A percentile compares a stretch with the other conserved stretches of the same genome.
These are phyloP conservation scores for Xylaria acuta DNA, from an alignment of 495 filamentous ascomycete genomes.

Conservation along the genomic window DNA sequence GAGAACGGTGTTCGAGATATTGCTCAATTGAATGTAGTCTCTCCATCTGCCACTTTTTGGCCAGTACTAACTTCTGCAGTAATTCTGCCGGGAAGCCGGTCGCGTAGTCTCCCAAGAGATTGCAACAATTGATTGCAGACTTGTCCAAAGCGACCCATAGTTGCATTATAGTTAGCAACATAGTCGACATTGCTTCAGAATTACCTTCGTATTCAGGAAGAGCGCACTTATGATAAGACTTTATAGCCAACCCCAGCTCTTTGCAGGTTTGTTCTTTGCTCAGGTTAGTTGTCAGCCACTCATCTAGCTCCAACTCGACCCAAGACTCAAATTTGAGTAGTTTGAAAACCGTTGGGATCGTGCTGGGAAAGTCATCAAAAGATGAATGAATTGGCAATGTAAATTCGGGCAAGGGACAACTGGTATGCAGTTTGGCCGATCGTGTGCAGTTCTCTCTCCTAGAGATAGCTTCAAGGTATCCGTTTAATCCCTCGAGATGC, in stretches of 20 bases:
- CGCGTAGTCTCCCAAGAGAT: constrained; percentile 57
- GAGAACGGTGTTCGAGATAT: constrained; percentile 49
- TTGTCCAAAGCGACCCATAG: constrained; percentile 67
- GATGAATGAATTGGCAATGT: background rate
- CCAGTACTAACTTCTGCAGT: constrained; percentile 56
- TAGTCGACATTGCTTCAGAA: constrained; percentile 58
- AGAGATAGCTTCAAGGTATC: constrained; percentile 10
- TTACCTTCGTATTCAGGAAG: constrained; percentile 40
- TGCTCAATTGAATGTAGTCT: constrained; percentile 53
- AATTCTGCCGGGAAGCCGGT: constrained; percentile 49
- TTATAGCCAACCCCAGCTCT: constrained; percentile 13
- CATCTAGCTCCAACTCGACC: constrained; percentile 12
- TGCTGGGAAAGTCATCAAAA: background rate
- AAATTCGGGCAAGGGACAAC: background rate
- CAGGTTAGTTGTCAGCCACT: background rate
- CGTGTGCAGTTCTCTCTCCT: background rate
- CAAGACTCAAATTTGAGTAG: constrained; percentile 18
- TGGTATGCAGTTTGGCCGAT: background rate
- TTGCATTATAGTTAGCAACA: constrained; percentile 63
- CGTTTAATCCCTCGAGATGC: constrained; percentile 5
- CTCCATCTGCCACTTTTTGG: constrained; percentile 52
- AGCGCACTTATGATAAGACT: constrained; percentile 30
- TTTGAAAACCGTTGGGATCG: background rate
- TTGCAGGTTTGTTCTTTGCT: background rate
- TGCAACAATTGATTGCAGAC: constrained; percentile 44